Base-by-base conservation (phyloP, 352 stramenopile species). In the Thalassiosira sp. region DNA sequence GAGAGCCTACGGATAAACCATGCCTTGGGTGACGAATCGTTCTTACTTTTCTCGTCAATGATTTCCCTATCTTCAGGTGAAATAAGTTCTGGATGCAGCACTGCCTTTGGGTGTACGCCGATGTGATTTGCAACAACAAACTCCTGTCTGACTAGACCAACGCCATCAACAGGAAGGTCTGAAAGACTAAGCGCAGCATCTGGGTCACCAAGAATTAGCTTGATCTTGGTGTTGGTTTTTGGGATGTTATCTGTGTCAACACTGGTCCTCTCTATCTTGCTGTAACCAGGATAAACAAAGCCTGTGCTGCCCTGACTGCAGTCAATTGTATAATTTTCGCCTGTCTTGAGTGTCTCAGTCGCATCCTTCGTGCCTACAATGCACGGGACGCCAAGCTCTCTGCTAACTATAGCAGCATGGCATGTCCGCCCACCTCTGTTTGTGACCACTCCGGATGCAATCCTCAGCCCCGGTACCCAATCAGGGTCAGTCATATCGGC, bases 281-380 rank as follows among this genome's bases (percentile, higher is more conserved):
- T 49, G 5, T 64, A 43, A 46, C 69, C 69, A 2, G 58, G 54
- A 64, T 79, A 79, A 22, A 79, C 63, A 16, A 49, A 63, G 10
- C 69, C 69, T 13, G 69, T 78, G 11, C 59, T 65, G 7, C 69
- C 69, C 18, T 78, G 72, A 8, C 60, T 72, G 15, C 72, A 82
- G 53, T 81, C 66, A 58, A 85, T 62, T 24, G 68, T 85, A 28
- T 79, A 67, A 33, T 20, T 81, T 35, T 79, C 62, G n/a, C 78
- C 78, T 53, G 57, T 73, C 49, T 77, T 73, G 24, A 86, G 56
- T 35, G 81, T 79, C 18, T 76, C 59, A 20, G 73, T 86, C 0
- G 73, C 67, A 70, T 76, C 52, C 45, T 79, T 68, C 28, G 78
- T 78, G n/a, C 78, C 72, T 10, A 86, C 78, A 56, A 86, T 79